Conservation (phyloP, 805 yeast species). For the Metschnikowia noctiluminum region DNA sequence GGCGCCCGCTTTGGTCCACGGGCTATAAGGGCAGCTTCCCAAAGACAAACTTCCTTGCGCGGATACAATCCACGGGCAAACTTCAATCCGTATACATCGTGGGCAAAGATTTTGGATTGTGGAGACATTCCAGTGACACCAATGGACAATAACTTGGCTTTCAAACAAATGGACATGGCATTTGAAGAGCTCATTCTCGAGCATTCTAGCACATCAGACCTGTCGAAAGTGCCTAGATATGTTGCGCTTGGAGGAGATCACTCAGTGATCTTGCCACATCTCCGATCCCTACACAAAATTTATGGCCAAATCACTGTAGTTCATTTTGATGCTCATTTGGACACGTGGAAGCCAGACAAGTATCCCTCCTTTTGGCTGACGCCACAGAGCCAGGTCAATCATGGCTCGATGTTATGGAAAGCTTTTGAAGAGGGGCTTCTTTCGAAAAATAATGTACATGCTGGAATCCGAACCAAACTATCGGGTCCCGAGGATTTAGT, state of each 20-base stretch:
- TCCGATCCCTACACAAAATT: constrained; percentile 56
- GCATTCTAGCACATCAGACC: constrained; percentile 23
- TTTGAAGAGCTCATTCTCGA: constrained; percentile 54
- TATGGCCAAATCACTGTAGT: constrained; percentile 71
- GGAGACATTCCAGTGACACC: constrained; percentile 59
- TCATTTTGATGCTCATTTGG: constrained; percentile 84
- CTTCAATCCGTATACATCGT: constrained; percentile 50
- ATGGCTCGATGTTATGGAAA: constrained; percentile 86
- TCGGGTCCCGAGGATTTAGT: constrained; percentile 56
- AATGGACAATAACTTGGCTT: constrained; percentile 53
- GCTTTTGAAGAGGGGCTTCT: constrained; percentile 68
- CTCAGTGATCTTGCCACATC: constrained; percentile 67
- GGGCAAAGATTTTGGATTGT: constrained; percentile 51
- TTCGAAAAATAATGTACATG: constrained; percentile 60
- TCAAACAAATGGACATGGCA: constrained; percentile 51
- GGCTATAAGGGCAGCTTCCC: constrained; percentile 65
- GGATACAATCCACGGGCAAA: constrained; percentile 70
- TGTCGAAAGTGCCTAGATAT: constrained; percentile 38
- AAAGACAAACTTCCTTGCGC: constrained; percentile 63
- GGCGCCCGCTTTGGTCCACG: constrained; percentile 85
- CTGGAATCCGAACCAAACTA: constrained; percentile 73
- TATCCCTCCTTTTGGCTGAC: constrained; percentile 63
- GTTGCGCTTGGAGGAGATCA: constrained; percentile 84
- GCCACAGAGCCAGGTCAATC: constrained; percentile 62
- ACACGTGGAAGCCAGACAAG: constrained; percentile 73